Evolutionary conservation across 2,329 filamentous ascomycete species (phyloP).

Genomic region (Fusarium setosum): DNA sequence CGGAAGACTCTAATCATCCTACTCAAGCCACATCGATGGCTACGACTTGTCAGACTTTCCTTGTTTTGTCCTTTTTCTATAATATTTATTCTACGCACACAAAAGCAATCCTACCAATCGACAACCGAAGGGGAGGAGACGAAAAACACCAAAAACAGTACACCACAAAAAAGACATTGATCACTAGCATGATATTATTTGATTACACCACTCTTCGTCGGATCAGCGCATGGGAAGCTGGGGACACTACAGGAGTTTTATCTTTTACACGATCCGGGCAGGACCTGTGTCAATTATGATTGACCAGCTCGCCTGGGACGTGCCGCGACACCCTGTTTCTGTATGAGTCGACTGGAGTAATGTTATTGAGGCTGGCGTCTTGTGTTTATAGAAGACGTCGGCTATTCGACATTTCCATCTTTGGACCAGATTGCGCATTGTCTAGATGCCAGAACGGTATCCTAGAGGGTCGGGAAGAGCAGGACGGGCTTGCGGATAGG

Average conservation of each 20-base stretch:
- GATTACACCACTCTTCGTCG: constrained; percentile 24
- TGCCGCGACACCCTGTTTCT: constrained; percentile 16
- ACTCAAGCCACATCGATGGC: constrained; percentile 33
- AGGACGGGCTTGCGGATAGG: constrained; percentile 32
- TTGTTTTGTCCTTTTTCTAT: constrained; percentile 24
- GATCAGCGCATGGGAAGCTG: constrained; percentile 31
- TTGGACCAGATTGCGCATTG: constrained; percentile 29
- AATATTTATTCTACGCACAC: constrained; percentile 25
- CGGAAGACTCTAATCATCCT: constrained; percentile 39
- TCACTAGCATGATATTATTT: constrained; percentile 22
- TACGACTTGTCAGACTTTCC: constrained; percentile 36
- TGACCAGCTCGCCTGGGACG: constrained; percentile 11
- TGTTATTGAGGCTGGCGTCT: constrained; percentile 33
- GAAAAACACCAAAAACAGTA: constrained; percentile 32
- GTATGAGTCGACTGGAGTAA: constrained; percentile 31
- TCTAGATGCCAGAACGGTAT: constrained; percentile 19
- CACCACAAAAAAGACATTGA: constrained; percentile 14
- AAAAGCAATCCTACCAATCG: constrained; percentile 26
- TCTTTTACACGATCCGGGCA: constrained; percentile 25
- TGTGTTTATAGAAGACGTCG: constrained; percentile 6
- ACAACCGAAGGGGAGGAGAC: constrained; percentile 9
- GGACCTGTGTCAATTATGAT: constrained; percentile 13
- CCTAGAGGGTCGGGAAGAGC: constrained; percentile 8
- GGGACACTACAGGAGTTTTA: constrained; percentile 36
- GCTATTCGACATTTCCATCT: constrained; percentile 11